phyloP scores from a whole-genome alignment of 345 rosid genomes.

The Trapa incisa region DNA sequence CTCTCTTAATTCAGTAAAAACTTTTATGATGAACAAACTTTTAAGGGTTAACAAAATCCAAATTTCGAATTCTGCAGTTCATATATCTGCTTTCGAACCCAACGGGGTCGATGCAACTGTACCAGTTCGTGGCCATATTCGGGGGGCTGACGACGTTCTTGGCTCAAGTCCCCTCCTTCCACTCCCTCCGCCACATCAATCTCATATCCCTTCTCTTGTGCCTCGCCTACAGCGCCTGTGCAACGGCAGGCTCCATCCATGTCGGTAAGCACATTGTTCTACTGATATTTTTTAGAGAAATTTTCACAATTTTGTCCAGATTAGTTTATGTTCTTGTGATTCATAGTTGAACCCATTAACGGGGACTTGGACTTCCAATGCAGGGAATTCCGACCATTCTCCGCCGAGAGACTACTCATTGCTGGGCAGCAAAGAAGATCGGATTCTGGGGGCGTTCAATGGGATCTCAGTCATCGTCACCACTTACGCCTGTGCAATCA shows the following conservation, averaged over 20 bases:
- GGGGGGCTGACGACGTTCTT: conserved; percentile 20
- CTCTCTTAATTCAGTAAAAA: not conserved
- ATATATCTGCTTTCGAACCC: conserved; percentile 31
- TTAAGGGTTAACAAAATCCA: no score
- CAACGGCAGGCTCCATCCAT: conserved; percentile 26
- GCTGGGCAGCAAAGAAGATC: conserved; percentile 17
- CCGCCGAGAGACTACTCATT: conserved; percentile 34
- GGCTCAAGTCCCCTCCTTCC: conserved; percentile 59
- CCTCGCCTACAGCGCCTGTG: conserved; percentile 34
- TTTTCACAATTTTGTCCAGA: no score
- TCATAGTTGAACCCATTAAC: no score
- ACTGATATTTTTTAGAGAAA: not conserved
- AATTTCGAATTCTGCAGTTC: conserved; percentile 20
- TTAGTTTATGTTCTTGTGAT: no score
- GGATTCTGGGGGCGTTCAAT: conserved; percentile 27
- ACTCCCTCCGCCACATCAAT: conserved; percentile 47
- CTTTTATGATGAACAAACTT: no score
- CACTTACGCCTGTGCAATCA: conserved; percentile 41
- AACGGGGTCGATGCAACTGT: conserved; percentile 34
- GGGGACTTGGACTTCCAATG: not conserved
- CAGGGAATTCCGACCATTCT: conserved; percentile 36
- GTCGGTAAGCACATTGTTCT: conserved; percentile 19
- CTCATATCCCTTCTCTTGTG: conserved; percentile 34
- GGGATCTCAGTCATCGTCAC: conserved; percentile 41
- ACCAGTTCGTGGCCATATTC: conserved; percentile 38